These are phyloP conservation scores for Fraxinus nigra DNA, from an alignment of 305 asterid genomes.

Conservation along the genomic window DNA sequence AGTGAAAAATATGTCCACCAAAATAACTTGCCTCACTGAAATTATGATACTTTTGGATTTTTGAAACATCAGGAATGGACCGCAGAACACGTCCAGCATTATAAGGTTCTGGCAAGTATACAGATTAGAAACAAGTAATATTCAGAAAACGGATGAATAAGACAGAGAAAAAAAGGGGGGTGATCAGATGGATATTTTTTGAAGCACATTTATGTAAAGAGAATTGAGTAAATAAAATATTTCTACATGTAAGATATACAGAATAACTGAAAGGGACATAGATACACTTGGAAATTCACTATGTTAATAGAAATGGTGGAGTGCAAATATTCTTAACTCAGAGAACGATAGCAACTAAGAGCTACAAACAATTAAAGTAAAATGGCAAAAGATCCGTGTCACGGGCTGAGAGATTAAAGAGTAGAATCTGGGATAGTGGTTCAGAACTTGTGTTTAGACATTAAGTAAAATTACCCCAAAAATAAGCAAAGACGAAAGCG, in stretches of 20 bases:
- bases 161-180: background rate
- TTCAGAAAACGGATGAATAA: slow-evolving; percentile 18
- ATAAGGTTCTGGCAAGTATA: slow-evolving; percentile 37
- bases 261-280: slow-evolving; percentile 6
- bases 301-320: slow-evolving; percentile 1
- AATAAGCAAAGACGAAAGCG: background rate
- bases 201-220: background rate
- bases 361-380: background rate
- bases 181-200: background rate
- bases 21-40: slow-evolving; percentile 44
- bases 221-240: background rate
- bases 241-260: background rate
- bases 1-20: slow-evolving; percentile 3
- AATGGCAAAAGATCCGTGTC: background rate
- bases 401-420: background rate
- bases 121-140: slow-evolving; percentile 15
- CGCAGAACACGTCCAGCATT: slow-evolving; percentile 34
- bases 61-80: slow-evolving; percentile 44
- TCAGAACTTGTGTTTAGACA: background rate
- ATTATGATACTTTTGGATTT: slow-evolving; percentile 40
- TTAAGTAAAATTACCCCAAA: background rate
- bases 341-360: slow-evolving; percentile 3
- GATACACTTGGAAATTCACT: background rate
- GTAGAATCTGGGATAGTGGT: background rate
- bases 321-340: slow-evolving; percentile 13